Evolutionary conservation across 2,329 filamentous ascomycete genomes (phyloP).

Genomic region (Ilyonectria destructans): DNA sequence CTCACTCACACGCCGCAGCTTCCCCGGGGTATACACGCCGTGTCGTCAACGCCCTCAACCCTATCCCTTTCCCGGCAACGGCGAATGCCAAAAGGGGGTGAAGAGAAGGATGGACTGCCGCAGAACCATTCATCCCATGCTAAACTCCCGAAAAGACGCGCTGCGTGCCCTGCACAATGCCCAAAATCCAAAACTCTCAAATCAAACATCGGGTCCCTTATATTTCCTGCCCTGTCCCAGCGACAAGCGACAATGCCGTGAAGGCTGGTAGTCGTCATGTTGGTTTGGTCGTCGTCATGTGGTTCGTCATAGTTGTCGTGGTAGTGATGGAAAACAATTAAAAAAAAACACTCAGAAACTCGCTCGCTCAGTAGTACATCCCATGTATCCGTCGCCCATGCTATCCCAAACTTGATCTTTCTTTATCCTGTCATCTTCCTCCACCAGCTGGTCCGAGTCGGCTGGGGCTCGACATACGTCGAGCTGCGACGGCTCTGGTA

Average conservation of each 20-base stretch:
- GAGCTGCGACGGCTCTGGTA: constrained; percentile 60
- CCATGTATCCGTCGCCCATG: constrained; percentile 42
- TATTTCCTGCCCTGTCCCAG: constrained; percentile 19
- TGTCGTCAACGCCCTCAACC: constrained; percentile 6
- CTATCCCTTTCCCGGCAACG: constrained; percentile 4
- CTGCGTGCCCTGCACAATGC: constrained; percentile 27
- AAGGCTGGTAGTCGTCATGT: constrained; percentile 8
- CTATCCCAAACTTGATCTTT: constrained; percentile 14
- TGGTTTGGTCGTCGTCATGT: constrained; percentile 28
- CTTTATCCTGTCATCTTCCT: constrained; percentile 66
- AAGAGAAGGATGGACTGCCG: constrained; percentile 10
- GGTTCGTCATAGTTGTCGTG: constrained; percentile 26
- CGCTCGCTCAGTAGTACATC: constrained; percentile 47
- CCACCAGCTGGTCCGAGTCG: constrained; percentile 72
- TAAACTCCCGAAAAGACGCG: constrained; percentile 28
- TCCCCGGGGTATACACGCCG: constrained; percentile 24
- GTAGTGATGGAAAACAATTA: constrained; percentile 35
- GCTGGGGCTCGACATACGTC: constrained; percentile 63
- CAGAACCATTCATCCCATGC: constrained; percentile 22
- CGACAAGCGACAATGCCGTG: constrained; percentile 15
- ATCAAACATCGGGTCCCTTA: constrained; percentile 25
- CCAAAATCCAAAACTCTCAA: constrained; percentile 18
- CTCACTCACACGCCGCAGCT: constrained; percentile 16
- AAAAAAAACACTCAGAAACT: constrained; percentile 39
- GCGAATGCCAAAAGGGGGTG: neutral